These are phyloP conservation scores for Arxiozyma slooffiae DNA, from an alignment of 1,139 yeast species.

Conservation along the genomic window DNA sequence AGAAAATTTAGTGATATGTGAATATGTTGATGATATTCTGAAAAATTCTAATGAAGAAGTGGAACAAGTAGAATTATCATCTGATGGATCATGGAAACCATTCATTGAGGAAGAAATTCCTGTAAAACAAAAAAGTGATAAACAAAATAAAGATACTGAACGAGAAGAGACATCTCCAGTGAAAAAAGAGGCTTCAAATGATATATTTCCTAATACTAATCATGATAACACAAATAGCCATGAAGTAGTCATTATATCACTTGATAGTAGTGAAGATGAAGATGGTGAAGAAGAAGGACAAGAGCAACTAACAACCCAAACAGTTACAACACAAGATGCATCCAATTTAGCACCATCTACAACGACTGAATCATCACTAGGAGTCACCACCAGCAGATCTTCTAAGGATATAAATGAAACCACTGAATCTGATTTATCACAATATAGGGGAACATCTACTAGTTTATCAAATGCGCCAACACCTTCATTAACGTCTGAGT, in stretches of 20 bases:
- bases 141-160: neutral
- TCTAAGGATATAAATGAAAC: neutral
- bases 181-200: slow-evolving; percentile 9
- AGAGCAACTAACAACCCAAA: neutral
- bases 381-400: neutral
- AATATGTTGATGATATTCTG: slow-evolving; percentile 44
- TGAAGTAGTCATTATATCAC: slow-evolving; percentile 18
- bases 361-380: neutral
- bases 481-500: neutral
- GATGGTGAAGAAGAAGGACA: slow-evolving; percentile 4
- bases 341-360: neutral
- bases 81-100: slow-evolving; percentile 47
- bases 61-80: slow-evolving; percentile 42
- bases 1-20: slow-evolving; percentile 50
- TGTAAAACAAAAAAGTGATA: neutral
- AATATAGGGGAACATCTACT: slow-evolving; percentile 1
- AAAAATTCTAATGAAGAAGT: slow-evolving; percentile 36
- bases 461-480: neutral
- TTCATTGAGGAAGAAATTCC: slow-evolving; percentile 20
- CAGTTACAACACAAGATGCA: neutral
- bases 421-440: slow-evolving; percentile 8
- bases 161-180: slow-evolving; percentile 5
- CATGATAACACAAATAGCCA: neutral
- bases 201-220: neutral
- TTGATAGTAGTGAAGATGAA: slow-evolving; percentile 24